phyloP scores from a whole-genome alignment of 2,329 filamentous ascomycete genomes.

The Aspergillus versicolor region DNA sequence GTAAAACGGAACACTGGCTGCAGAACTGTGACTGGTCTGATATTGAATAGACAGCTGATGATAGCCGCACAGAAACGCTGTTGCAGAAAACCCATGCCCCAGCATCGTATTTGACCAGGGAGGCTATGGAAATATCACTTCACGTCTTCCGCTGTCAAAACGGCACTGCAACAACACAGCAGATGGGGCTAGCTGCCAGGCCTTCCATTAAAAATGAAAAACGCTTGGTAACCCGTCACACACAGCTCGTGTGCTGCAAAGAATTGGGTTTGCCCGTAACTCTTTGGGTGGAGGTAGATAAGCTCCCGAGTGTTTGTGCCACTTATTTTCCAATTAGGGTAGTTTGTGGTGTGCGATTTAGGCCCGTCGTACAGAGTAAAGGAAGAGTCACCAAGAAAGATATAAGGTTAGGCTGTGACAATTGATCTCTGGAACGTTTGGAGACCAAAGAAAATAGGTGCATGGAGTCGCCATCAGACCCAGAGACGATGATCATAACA shows the following conservation, averaged over 20 bases:
- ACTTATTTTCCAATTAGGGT: neutral
- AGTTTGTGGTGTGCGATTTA: neutral
- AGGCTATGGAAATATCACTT: neutral
- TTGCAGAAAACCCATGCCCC: neutral
- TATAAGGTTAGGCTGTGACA: neutral
- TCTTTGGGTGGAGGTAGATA: neutral
- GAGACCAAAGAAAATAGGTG: neutral
- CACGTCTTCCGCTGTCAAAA: constrained; percentile 1
- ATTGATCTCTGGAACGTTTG: neutral
- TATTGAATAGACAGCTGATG: neutral
- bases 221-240: too few species aligned
- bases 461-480: neutral
- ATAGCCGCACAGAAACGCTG: neutral
- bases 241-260: neutral
- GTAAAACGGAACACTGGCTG: neutral
- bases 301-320: too few species aligned
- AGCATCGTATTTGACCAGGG: neutral
- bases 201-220: neutral
- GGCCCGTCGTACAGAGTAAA: too few species aligned
- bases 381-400: neutral
- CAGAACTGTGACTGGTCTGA: neutral
- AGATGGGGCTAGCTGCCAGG: neutral
- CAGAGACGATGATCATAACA: neutral
- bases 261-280: neutral
- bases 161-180: neutral